Evolutionary conservation across 2,329 filamentous ascomycete genomes (phyloP).

Genomic region (Fusarium tupiense): DNA sequence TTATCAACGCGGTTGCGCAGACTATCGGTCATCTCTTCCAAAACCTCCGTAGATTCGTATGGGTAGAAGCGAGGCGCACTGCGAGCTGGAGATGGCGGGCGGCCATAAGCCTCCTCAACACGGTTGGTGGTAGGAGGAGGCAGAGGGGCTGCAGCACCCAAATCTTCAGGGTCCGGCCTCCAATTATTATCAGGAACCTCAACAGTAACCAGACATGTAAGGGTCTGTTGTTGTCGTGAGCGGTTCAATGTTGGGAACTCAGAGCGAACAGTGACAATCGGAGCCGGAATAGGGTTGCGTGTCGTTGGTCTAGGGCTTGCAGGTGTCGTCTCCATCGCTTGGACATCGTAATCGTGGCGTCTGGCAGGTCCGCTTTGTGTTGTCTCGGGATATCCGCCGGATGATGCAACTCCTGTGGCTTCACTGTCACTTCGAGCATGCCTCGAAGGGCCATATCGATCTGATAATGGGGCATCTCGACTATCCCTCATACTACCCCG

Average conservation of each 20-base stretch:
- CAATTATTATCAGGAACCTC: conserved; percentile 95
- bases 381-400: conserved; percentile 81
- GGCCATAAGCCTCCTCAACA: conserved; percentile 64
- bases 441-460: conserved; percentile 57
- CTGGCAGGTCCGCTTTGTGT: conserved; percentile 75
- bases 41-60: conserved; percentile 78
- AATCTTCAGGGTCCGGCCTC: conserved; percentile 84
- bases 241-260: conserved; percentile 95
- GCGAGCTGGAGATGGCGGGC: conserved; percentile 68
- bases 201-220: conserved; percentile 93
- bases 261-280: conserved; percentile 92
- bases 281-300: conserved; percentile 89
- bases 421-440: conserved; percentile 85
- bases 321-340: conserved; percentile 91
- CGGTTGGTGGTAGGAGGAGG: conserved; percentile 53
- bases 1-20: conserved; percentile 92
- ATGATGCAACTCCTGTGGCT: conserved; percentile 77
- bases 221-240: conserved; percentile 91
- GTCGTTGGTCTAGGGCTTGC: conserved; percentile 76
- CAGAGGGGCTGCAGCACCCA: conserved; percentile 63
- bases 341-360: conserved; percentile 93
- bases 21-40: conserved; percentile 88
- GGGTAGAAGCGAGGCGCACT: conserved; percentile 70
- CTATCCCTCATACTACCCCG: conserved; percentile 59
- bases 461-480: conserved; percentile 57